Evolutionary conservation across 2,329 filamentous ascomycete species (phyloP).

Genomic region (Knufia petricola): DNA sequence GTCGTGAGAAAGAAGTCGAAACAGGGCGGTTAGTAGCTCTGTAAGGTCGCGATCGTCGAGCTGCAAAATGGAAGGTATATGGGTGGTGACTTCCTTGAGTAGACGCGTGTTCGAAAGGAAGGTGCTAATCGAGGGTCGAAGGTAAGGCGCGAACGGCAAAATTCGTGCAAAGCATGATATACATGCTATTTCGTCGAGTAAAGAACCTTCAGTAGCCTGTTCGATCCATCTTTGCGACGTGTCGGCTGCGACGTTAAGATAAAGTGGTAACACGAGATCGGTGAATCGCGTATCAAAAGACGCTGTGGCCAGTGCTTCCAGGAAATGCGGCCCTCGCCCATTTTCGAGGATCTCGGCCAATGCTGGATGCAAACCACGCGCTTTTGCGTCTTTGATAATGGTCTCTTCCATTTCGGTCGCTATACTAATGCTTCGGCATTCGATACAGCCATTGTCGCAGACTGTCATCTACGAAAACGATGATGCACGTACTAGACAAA

Average conservation of each 20-base stretch:
- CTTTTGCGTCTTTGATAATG: conserved; percentile 44
- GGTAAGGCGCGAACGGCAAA: conserved; percentile 18
- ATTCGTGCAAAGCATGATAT: conserved; percentile 26
- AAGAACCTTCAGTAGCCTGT: conserved; percentile 14
- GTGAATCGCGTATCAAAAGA: conserved; percentile 62
- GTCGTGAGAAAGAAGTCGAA: conserved; percentile 72
- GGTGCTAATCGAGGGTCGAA: conserved; percentile 13
- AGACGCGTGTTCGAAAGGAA: conserved; percentile 8
- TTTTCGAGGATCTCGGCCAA: conserved; percentile 57
- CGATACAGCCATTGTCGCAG: conserved; percentile 13
- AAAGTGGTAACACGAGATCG: conserved; percentile 62
- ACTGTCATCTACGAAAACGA: background rate
- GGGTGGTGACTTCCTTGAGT: background rate
- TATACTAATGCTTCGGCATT: background rate
- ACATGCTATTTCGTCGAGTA: conserved; percentile 23
- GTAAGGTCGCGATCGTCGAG: conserved; percentile 33
- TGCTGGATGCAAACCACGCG: conserved; percentile 51
- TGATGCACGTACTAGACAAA: background rate
- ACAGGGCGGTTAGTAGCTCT: conserved; percentile 55
- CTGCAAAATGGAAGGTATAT: background rate
- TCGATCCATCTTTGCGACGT: conserved; percentile 65
- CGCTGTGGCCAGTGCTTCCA: conserved; percentile 60
- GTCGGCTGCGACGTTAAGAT: conserved; percentile 68
- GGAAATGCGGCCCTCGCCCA: conserved; percentile 54
- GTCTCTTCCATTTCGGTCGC: background rate